Conservation (phyloP, 305 asterid species). For the Fraxinus greggii region DNA sequence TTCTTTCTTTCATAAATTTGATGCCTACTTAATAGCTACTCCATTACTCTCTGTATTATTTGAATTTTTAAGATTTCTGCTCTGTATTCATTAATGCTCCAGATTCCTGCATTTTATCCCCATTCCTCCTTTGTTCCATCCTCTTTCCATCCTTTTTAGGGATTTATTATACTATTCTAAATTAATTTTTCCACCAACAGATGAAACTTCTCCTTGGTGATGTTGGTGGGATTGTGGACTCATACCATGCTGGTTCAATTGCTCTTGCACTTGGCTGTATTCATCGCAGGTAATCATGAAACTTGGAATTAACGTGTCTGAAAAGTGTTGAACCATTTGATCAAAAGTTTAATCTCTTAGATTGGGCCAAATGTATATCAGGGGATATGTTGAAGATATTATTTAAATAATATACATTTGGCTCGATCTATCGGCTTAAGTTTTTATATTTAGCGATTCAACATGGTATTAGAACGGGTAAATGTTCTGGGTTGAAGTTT, state of each 20-base stretch:
- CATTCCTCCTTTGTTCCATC: constrained; percentile 6
- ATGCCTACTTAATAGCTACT: not conserved
- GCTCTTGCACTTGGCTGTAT: constrained; percentile 95
- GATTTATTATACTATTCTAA: constrained; percentile 28
- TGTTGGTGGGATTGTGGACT: constrained; percentile 53
- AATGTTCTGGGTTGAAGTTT: not conserved
- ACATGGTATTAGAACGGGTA: not conserved
- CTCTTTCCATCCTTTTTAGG: constrained; percentile 18
- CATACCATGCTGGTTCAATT: constrained; percentile 82
- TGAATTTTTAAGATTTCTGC: not conserved
- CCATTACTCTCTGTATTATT: not conserved
- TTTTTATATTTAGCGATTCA: not conserved
- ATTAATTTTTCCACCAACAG: constrained; percentile 48
- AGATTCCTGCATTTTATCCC: constrained; percentile 9
- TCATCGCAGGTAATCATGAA: constrained; percentile 78
- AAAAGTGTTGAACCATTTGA: not conserved
- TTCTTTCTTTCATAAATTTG: not conserved
- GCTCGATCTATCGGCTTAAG: not conserved
- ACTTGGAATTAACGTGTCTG: constrained; percentile 16
- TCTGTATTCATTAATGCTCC: not conserved
- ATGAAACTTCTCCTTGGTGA: constrained; percentile 83
- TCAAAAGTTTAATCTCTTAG: not conserved
- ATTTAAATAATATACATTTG: not conserved
- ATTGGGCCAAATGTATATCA: not conserved
- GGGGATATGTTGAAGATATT: not conserved